Evolutionary conservation across 2,329 filamentous ascomycete genomes (phyloP).

Genomic region (Diaporthe capsici): DNA sequence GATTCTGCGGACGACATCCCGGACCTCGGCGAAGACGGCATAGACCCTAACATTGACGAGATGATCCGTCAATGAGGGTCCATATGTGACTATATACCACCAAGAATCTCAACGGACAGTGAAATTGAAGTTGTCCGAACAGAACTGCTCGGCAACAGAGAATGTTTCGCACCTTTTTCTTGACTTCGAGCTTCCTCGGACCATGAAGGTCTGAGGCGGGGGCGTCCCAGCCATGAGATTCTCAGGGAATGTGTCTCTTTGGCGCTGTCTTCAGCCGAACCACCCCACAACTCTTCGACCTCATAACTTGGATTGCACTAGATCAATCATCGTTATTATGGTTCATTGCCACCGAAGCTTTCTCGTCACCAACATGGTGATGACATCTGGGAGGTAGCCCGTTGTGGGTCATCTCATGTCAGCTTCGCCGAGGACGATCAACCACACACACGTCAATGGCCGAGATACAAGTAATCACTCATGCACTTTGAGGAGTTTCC

Average conservation of each 20-base stretch:
- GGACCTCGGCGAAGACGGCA: conserved; percentile 67
- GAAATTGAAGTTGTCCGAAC: neutral
- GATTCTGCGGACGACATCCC: conserved; percentile 67
- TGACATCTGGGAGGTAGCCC: neutral
- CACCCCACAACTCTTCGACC: neutral
- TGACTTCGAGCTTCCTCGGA: neutral
- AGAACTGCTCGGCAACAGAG: neutral
- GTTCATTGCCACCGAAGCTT: too few relatives aligned
- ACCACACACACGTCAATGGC: neutral
- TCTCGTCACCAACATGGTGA: neutral
- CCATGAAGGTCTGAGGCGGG: neutral
- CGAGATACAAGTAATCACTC: neutral
- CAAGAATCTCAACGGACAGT: neutral
- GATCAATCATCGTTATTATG: neutral
- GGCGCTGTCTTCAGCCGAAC: neutral
- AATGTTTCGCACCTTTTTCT: neutral
- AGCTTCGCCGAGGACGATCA: neutral
- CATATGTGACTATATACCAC: neutral
- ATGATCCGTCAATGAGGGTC: conserved; percentile 57
- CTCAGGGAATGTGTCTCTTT: neutral
- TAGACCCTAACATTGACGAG: conserved; percentile 70
- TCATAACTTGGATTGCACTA: neutral
- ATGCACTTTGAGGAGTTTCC: neutral
- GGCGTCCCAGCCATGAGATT: neutral
- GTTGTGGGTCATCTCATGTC: neutral